A percentile compares a stretch with the other conserved stretches of the same genome.
These are phyloP conservation scores for Globisporangium perplexum DNA, from an alignment of 352 stramenopile genomes.

Conservation along the genomic window DNA sequence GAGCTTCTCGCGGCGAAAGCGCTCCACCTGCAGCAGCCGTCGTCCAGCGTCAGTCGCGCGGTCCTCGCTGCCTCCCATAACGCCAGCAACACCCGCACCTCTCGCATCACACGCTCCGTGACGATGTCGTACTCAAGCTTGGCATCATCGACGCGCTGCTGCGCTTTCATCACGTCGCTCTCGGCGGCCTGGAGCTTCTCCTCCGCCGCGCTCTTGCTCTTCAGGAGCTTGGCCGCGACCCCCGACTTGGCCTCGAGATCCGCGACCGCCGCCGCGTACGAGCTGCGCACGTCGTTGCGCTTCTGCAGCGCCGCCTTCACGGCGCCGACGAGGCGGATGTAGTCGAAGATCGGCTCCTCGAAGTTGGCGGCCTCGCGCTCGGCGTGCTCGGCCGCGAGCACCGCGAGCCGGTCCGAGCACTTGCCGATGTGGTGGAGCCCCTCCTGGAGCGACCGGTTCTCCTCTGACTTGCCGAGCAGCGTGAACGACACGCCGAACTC, in stretches of 20 bases:
- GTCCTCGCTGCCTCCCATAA: too few species aligned
- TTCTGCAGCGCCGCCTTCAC: conserved; percentile 93
- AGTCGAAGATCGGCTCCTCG: conserved; percentile 95
- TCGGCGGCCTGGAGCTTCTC: conserved; percentile 89
- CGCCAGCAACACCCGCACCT: conserved; percentile 24
- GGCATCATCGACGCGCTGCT: conserved; percentile 83
- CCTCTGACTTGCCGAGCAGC: conserved; percentile 91
- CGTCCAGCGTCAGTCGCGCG: not conserved
- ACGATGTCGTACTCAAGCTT: conserved; percentile 93
- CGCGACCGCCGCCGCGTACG: conserved; percentile 80
- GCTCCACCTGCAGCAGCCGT: conserved; percentile 72
- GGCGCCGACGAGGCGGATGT: conserved; percentile 94
- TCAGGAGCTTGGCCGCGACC: conserved; percentile 53
- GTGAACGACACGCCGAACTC: conserved; percentile 97
- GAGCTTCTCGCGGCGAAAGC: conserved; percentile 95
- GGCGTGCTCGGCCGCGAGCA: conserved; percentile 90
- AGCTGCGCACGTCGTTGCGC: conserved; percentile 89
- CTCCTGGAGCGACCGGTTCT: conserved; percentile 89
- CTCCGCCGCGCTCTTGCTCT: conserved; percentile 57
- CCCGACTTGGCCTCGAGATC: conserved; percentile 86
- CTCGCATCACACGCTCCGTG: conserved; percentile 91
- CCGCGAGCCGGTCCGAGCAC: conserved; percentile 89
- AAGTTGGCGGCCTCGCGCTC: conserved; percentile 91
- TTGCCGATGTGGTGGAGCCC: conserved; percentile 90
- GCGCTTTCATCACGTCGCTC: conserved; percentile 65